Conservation (phyloP, 2,329 filamentous ascomycete genomes). For the Endocalyx cinctus region DNA sequence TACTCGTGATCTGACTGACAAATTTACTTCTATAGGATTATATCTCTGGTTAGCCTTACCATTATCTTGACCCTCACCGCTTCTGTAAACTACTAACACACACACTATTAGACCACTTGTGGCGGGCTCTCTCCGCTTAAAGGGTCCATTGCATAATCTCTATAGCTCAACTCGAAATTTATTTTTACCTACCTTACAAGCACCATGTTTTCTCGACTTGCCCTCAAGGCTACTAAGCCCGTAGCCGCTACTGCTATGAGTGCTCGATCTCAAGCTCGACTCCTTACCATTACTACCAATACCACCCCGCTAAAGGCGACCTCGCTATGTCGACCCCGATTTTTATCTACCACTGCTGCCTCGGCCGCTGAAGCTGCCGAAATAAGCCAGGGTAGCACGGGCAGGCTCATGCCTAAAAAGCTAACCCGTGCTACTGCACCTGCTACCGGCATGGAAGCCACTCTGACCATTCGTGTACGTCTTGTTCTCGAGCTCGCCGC, state of each 20-base stretch:
- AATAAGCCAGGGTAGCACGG: slow-evolving; percentile 64
- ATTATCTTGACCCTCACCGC: too few relatives aligned
- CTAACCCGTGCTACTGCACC: slow-evolving; percentile 58
- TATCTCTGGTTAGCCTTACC: slow-evolving; percentile 62
- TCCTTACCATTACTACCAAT: too few relatives aligned
- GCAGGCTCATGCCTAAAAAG: slow-evolving; percentile 60
- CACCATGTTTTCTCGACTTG: slow-evolving; percentile 58
- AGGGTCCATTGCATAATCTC: slow-evolving; percentile 28
- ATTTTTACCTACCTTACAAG: slow-evolving; percentile 11
- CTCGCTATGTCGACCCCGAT: too few relatives aligned
- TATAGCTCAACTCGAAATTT: slow-evolving; percentile 14
- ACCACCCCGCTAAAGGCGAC: not conserved
- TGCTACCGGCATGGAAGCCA: slow-evolving; percentile 72
- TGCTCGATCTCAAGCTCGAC: slow-evolving; percentile 32
- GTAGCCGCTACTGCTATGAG: slow-evolving; percentile 40
- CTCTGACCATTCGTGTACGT: slow-evolving; percentile 85
- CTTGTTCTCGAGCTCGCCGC: not conserved
- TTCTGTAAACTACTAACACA: too few relatives aligned
- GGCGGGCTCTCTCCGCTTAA: slow-evolving; percentile 48
- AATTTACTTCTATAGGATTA: slow-evolving; percentile 53
- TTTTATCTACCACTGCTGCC: slow-evolving; percentile 33
- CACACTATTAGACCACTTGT: slow-evolving; percentile 44
- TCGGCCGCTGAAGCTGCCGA: slow-evolving; percentile 29
- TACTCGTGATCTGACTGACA: too few relatives aligned
- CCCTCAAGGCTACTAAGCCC: slow-evolving; percentile 49